phyloP scores from a whole-genome alignment of 352 stramenopile genomes.

The Globisporangium nodosum region DNA sequence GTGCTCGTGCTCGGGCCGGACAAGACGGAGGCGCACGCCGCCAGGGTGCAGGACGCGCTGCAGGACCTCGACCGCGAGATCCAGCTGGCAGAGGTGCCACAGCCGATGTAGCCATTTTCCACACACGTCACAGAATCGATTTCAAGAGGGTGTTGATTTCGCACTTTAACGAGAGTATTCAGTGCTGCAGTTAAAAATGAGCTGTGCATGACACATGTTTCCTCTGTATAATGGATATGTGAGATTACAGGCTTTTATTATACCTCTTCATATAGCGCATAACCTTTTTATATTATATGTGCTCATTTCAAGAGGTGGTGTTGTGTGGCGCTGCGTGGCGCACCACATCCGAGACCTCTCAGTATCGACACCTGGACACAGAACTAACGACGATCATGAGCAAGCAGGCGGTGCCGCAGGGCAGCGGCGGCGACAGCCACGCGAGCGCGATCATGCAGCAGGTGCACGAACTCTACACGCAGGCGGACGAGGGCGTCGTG shows the following conservation, averaged over 20 bases:
- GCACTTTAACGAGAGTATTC: no score
- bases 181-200: no score
- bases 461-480: slow-evolving; percentile 29
- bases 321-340: no score
- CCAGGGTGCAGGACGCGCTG: not conserved
- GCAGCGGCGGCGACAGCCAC: slow-evolving; percentile 18
- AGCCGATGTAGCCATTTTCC: not conserved
- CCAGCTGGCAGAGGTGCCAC: not conserved
- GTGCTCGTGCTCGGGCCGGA: not conserved
- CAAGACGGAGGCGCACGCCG: not conserved
- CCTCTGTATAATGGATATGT: no score
- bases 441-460: slow-evolving; percentile 30
- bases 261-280: no score
- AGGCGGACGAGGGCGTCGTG: slow-evolving; percentile 18
- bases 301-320: no score
- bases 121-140: not conserved
- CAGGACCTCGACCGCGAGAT: not conserved
- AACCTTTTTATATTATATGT: no score
- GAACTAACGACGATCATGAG: not conserved
- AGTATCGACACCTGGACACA: no score
- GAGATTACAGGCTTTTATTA: no score
- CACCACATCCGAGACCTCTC: no score
- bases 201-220: no score
- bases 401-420: not conserved
- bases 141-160: not conserved